Evolutionary conservation across 2,329 filamentous ascomycete species (phyloP), one percentile per base, ranked within the genome.

Genomic region (Microsporum audouinii): DNA sequence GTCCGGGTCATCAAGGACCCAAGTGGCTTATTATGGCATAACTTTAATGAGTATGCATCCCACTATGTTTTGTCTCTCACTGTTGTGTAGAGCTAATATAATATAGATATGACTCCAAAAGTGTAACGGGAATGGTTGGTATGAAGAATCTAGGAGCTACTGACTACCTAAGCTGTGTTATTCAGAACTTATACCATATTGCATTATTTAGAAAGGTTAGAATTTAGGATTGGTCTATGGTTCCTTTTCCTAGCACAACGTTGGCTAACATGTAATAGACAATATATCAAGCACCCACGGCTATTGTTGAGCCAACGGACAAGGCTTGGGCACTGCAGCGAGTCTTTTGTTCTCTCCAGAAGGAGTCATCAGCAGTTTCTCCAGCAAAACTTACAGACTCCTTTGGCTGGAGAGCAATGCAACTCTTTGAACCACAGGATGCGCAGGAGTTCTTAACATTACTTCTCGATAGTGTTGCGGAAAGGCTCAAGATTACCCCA

Each of bases 351-450:
- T 88, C 91, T 66, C 80, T 99, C 17, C 94, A 99, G 73, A 95
- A 91, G 8, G 92, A 87, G 41, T 85, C 86, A 58, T 77, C 80
- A 39, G 89, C 94, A 0, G 92, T 99, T 1, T 84, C 89, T 39
- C 99, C 94, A 1, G 90, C 88, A 59, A 94, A 99, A 71, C 82
- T 99, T 41, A 99, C 95, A 5, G 89, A 90, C 66, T 97, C 94
- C 0, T 99, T 99, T 72, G 94, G 94, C 27, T 99, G 94, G 94
- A 92, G 99, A 69, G 95, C 92, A 2, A 85, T 90, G 65, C 92
- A 99, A 71, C 96, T 97, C 58, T 99, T 99, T 68, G 92, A 96
- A 76, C 94, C 99, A 72, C 94, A 99, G 74, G 95, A 99, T 75
- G 94, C 99, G 5, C 94, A 99, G 73, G 94, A 99, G 73, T 79